Evolutionary conservation across 179 eudicot species (phyloP).

Genomic region (Silene vulgaris): DNA sequence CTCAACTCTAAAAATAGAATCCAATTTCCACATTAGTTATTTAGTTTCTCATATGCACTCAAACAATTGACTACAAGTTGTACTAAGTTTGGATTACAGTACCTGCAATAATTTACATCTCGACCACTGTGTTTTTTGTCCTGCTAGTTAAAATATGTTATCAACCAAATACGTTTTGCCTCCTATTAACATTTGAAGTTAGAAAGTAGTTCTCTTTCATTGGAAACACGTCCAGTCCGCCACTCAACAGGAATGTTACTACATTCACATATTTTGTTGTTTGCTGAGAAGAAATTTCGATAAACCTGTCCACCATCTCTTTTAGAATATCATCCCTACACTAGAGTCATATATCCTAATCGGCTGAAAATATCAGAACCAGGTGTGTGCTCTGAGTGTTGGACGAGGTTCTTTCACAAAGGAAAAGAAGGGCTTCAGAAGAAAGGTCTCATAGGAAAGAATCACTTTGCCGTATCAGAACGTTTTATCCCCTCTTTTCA

Average conservation of each 20-base stretch:
- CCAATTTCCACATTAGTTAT: not conserved
- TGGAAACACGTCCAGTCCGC: too few species aligned
- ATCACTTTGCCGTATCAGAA: not conserved
- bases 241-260: not conserved
- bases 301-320: not conserved
- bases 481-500: not conserved
- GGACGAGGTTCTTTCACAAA: not conserved
- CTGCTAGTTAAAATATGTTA: not conserved
- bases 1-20: not conserved
- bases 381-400: not conserved
- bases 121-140: not conserved
- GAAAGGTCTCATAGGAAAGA: not conserved
- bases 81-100: not conserved
- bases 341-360: not conserved
- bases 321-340: not conserved
- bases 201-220: too few species aligned
- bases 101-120: not conserved
- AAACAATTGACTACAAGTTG: not conserved
- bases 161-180: not conserved
- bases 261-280: not conserved
- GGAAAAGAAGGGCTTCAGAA: not conserved
- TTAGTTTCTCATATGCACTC: not conserved
- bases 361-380: not conserved
- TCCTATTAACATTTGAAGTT: too few species aligned
- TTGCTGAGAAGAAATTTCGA: not conserved